Evolutionary conservation across 108 stramenopile species (phyloP).

Genomic region (Aurantiochytrium sp.): DNA sequence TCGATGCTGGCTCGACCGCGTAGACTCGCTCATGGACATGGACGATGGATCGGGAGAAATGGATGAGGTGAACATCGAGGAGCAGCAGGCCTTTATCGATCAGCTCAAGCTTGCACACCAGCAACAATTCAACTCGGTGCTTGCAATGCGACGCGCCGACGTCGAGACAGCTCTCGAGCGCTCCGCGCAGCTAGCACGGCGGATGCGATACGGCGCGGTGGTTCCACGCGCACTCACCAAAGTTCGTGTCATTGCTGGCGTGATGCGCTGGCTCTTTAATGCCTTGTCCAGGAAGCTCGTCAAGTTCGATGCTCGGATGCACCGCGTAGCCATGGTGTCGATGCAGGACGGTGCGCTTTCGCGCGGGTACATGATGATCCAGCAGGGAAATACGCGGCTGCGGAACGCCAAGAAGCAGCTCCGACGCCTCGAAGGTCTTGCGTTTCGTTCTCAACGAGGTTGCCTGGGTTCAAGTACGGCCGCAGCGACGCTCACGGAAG

Average conservation of each 20-base stretch:
- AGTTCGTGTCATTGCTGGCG: background rate
- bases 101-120: background rate
- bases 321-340: background rate
- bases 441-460: background rate
- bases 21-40: background rate
- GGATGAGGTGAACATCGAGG: background rate
- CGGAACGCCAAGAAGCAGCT: background rate
- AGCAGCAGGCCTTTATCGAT: background rate
- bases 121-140: background rate
- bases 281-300: background rate
- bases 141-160: background rate
- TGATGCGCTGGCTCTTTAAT: constrained; percentile 5
- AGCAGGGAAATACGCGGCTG: background rate
- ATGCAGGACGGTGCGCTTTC: background rate
- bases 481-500: background rate
- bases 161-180: background rate
- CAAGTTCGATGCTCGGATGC: background rate
- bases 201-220: background rate
- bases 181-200: background rate
- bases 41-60: background rate
- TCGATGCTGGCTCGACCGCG: background rate
- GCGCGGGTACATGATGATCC: constrained; percentile 17
- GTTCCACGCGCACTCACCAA: background rate
- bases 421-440: background rate
- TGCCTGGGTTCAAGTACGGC: too few species aligned